These are phyloP conservation scores for Wallacemonas collosoma DNA, from an alignment of 208 protist genomes.

Conservation along the genomic window DNA sequence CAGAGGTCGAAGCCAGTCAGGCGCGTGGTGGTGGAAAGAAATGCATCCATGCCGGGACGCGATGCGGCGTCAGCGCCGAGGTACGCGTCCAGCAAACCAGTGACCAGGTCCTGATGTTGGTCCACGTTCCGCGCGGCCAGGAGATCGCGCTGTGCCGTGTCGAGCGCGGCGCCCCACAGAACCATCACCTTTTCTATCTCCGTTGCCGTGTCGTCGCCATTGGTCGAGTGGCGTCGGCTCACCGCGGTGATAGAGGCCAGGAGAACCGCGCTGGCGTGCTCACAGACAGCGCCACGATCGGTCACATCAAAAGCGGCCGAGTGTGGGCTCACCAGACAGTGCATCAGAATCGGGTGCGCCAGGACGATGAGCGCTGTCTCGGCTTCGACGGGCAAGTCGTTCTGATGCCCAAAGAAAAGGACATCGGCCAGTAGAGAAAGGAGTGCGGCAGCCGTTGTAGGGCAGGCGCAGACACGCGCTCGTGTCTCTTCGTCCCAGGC, in stretches of 20 bases:
- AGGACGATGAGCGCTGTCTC: constrained; percentile 7
- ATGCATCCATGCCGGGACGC: constrained; percentile 11
- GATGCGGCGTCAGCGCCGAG: constrained; percentile 13
- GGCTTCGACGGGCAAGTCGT: background rate
- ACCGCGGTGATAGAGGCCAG: constrained; percentile 15
- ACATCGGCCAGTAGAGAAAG: constrained; percentile 61
- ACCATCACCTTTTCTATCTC: background rate
- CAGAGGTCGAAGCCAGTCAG: constrained; percentile 10
- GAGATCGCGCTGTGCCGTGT: background rate
- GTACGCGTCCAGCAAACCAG: background rate
- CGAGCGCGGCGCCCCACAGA: constrained; percentile 1
- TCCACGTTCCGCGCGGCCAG: constrained; percentile 7
- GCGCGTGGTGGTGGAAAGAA: constrained; percentile 9
- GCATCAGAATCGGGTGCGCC: background rate
- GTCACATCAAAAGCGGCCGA: constrained; percentile 6
- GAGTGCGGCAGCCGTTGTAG: constrained; percentile 54
- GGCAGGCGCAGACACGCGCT: constrained; percentile 35
- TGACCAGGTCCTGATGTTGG: constrained; percentile 17
- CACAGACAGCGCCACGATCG: constrained; percentile 37
- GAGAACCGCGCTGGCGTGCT: constrained; percentile 24
- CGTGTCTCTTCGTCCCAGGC: constrained; percentile 18
- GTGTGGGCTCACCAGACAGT: background rate
- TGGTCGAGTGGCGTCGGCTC: background rate
- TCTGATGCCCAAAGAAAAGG: constrained; percentile 39
- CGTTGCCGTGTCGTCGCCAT: background rate